Conservation (phyloP, 2,329 filamentous ascomycete genomes). For the Teratosphaeria viscida region DNA sequence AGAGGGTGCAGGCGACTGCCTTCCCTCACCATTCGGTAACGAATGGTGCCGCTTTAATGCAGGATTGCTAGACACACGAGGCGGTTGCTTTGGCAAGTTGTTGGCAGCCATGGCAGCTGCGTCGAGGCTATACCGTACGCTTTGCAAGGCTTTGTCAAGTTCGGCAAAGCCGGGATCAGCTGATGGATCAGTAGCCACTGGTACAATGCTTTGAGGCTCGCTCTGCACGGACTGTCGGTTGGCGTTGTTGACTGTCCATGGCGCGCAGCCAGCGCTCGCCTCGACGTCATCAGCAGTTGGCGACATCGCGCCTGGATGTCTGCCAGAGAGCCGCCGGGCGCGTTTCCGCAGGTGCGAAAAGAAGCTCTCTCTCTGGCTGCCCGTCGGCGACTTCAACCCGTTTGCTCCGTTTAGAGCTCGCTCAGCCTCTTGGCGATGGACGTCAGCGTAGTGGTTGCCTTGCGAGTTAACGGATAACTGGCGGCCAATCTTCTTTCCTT, state of each 20-base stretch:
- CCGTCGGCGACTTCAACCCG: slow-evolving; percentile 64
- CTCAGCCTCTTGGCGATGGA: slow-evolving; percentile 85
- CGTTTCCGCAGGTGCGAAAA: slow-evolving; percentile 95
- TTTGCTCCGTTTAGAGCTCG: slow-evolving; percentile 74
- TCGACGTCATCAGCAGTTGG: slow-evolving; percentile 67
- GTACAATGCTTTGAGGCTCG: slow-evolving; percentile 45
- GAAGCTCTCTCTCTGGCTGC: slow-evolving; percentile 85
- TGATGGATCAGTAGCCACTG: slow-evolving; percentile 32
- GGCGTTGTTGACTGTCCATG: slow-evolving; percentile 63
- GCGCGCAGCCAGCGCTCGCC: slow-evolving; percentile 80
- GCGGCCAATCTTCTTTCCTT: slow-evolving; percentile 81
- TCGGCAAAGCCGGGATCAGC: slow-evolving; percentile 46
- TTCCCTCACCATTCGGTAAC: slow-evolving; percentile 36
- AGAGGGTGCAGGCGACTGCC: slow-evolving; percentile 43
- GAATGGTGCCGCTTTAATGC: slow-evolving; percentile 42
- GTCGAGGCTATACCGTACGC: slow-evolving; percentile 49
- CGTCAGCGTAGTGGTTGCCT: slow-evolving; percentile 84
- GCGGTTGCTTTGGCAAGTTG: slow-evolving; percentile 20
- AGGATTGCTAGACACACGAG: slow-evolving; percentile 33
- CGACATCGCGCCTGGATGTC: slow-evolving; percentile 67
- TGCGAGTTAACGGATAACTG: slow-evolving; percentile 87
- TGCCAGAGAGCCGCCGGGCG: slow-evolving; percentile 81
- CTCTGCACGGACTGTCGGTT: slow-evolving; percentile 65
- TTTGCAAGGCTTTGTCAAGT: slow-evolving; percentile 51
- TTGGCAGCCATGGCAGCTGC: slow-evolving; percentile 26